Evolutionary conservation across 148 eudicot genomes (phyloP).

Genomic region (Rhododendron griersonianum): DNA sequence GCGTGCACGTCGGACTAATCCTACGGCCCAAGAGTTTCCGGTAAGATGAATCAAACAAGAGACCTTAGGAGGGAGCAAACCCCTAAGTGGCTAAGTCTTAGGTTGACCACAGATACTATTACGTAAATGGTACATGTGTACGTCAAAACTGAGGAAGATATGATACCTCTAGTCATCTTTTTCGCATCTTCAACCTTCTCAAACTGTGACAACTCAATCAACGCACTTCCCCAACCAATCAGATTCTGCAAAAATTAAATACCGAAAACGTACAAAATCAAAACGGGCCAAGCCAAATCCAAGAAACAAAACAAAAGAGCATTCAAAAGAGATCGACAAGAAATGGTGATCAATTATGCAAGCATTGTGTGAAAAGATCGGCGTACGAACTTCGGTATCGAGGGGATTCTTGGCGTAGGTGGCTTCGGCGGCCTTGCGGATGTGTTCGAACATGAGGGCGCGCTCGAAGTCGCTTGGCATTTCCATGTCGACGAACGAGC

Average conservation of each 20-base stretch:
- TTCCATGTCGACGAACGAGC: conserved; percentile 32
- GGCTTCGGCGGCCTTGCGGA: conserved; percentile 66
- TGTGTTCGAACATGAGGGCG: conserved; percentile 65
- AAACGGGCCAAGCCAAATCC: neutral
- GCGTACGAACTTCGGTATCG: conserved; percentile 56
- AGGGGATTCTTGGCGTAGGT: conserved; percentile 53
- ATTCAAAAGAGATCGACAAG: neutral
- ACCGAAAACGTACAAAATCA: neutral
- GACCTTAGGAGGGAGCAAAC: neutral
- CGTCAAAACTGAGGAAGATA: neutral
- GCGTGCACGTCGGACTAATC: neutral
- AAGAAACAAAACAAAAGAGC: neutral
- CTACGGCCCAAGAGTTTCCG: neutral
- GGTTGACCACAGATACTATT: neutral
- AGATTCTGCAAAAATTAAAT: conserved; percentile 36
- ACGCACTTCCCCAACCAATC: conserved; percentile 62
- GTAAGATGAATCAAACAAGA: too few relatives aligned
- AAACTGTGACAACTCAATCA: conserved; percentile 55
- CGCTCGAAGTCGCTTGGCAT: conserved; percentile 65
- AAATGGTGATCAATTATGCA: neutral
- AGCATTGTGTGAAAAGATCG: neutral
- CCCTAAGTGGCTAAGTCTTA: neutral
- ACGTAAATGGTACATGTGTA: too few relatives aligned
- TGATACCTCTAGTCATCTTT: conserved; percentile 42
- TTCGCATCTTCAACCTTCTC: conserved; percentile 39